Base-by-base conservation (phyloP, 805 yeast species). In the Wickerhamomyces canadensis region DNA sequence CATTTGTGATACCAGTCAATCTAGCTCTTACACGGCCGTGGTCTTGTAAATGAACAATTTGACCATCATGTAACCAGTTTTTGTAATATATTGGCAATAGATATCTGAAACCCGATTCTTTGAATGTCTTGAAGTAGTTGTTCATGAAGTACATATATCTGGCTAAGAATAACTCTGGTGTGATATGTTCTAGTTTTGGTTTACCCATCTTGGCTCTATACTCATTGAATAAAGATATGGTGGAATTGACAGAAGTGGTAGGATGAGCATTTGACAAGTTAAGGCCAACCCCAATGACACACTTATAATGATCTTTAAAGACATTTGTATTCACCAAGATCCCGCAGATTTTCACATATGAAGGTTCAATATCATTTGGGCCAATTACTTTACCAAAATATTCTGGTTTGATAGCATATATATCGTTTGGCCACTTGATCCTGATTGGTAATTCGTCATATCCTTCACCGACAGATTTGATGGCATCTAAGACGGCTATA, bases 401-500 rank as follows among this genome's bases (percentile, higher is more conserved):
- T 37, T 78, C 78, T 1, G 95, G 94, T 38, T 75, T 78, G 49
- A 77, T 56, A 4, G 82, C 77, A 54, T 86, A 93, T 12, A 93
- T 64, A 58, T 93, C 99, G 57, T 93, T 93, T 2, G 99, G 99
- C 99, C 99, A 93, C 57, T 93, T 93, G 42, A 93, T 71, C 35
- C 77, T 71, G 13, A 91, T 68, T 0, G 96, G 97, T 48, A 93
- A 60, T 32, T 77, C 81, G 16, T 77, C 80, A 55, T 80, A 86
- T 0, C 84, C 87, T 7, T 60, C 66, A 4, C 59, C 59, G 50
- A 87, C 78, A 3, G 76, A 65, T 25, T 74, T 58, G 14, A 91
- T 70, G 19, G 95, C 85, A 54, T 84, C 86, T 9, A 89, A 80
- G 35, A 83, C 72, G 0, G 98, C 96, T 44, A 93, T 60, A 38